Evolutionary conservation across 2,329 filamentous ascomycete species (phyloP), one percentile per base, ranked within the genome.

Genomic region (Clonostachys rosea): DNA sequence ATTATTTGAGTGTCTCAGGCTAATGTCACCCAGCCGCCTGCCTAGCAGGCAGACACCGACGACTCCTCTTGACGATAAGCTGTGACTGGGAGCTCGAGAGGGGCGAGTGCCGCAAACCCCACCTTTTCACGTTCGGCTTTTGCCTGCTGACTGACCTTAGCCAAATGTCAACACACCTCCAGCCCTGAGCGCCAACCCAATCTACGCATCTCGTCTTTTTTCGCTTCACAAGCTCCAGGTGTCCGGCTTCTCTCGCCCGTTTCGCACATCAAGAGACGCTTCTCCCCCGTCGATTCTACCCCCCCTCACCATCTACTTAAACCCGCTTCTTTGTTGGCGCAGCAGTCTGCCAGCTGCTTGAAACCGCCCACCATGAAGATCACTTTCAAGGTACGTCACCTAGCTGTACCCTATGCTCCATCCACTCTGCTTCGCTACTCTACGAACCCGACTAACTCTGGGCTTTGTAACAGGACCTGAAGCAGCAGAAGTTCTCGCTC

Each of bases 401-500:
- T 30, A 30, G 24, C 24, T 30, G 24, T 30, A 46, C 45, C 37
- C 10, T 39, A n/a, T n/a, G 36, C 36, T n/a, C 36, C 14, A 39
- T 33, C 14, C 33, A 44, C 40, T 41, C 36, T 39, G 36, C 12
- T 39, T 39, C 36, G 11, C 11, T n/a, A 11, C 36, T 39, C n/a
- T 4, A 11, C 36, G 7, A n/a, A 18, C 10, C n/a, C 36, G 14
- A 14, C 36, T 39, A 11, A 39, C 36, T 39, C 36, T n/a, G 7
- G 14, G 36, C 36, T n/a, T 36, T 12, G 18, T 17, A 57, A 34
- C 59, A 96, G 91, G 94, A 99, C 76, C 81, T 99, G 63, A 97
- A 96, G 79, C 94, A 97, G 72, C 89, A 96, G 69, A 96, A 96
- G 78, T 99, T 99, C 74, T 84, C 86, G 63, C 87, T 99, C 76